Evolutionary conservation across 2,329 filamentous ascomycete species (phyloP).

Genomic region (Acephala macrosclerotiorum): DNA sequence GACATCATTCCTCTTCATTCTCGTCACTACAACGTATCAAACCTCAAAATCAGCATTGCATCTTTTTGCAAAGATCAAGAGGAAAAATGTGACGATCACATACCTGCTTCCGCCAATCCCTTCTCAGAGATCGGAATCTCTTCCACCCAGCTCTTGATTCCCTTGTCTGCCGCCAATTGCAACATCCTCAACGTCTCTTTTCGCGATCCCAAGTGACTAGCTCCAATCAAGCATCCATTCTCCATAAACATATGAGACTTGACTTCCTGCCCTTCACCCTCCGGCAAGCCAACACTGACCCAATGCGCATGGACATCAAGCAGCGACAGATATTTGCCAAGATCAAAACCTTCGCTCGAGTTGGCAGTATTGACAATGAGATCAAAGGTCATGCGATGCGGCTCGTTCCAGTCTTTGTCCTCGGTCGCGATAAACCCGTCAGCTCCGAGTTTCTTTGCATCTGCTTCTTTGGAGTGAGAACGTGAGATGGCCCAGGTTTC

Average conservation of each 20-base stretch:
- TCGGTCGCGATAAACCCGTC: slow-evolving; percentile 65
- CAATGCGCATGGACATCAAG: slow-evolving; percentile 84
- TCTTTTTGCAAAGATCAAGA: too few species aligned
- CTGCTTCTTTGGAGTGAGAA: slow-evolving; percentile 65
- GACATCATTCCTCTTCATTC: slow-evolving; percentile 7
- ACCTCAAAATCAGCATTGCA: too few species aligned
- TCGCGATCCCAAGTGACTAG: slow-evolving; percentile 74
- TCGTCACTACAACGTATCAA: background rate
- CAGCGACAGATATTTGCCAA: slow-evolving; percentile 75
- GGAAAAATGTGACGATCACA: slow-evolving; percentile 50
- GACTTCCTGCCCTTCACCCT: slow-evolving; percentile 75
- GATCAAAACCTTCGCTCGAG: slow-evolving; percentile 70
- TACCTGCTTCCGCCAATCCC: slow-evolving; percentile 73
- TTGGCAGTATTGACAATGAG: slow-evolving; percentile 80
- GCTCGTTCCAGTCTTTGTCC: slow-evolving; percentile 64
- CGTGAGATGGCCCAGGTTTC: slow-evolving; percentile 69
- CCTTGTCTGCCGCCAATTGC: slow-evolving; percentile 73
- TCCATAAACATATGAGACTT: slow-evolving; percentile 76
- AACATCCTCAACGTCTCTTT: slow-evolving; percentile 77
- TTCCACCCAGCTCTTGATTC: slow-evolving; percentile 74
- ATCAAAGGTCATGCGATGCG: slow-evolving; percentile 71
- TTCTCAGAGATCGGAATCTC: slow-evolving; percentile 75
- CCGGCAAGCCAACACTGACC: slow-evolving; percentile 81
- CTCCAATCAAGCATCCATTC: slow-evolving; percentile 78
- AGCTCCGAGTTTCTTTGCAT: slow-evolving; percentile 65